Base-by-base conservation (phyloP, 805 yeast genomes). In the Hanseniaspora singularis region DNA sequence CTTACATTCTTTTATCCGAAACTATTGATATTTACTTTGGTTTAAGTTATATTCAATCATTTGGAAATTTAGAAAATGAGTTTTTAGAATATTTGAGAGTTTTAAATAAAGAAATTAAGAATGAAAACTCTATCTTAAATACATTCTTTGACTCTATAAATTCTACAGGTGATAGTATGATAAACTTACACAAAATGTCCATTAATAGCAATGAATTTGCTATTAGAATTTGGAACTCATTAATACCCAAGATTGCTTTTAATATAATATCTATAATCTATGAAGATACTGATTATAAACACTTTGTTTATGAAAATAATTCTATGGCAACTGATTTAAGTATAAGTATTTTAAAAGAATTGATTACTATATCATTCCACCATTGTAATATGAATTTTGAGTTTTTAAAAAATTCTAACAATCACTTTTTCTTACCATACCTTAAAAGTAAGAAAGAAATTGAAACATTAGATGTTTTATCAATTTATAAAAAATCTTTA, bases 221-320 rank as follows among this genome's bases (percentile, higher is more conserved):
- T 4, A 33, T 54, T 6, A 54, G 50, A 49, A 40, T 60, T 9
- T 62, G 65, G 65, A 56, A 56, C 37, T 39, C 47, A 22, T 47
- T 60, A 18, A 58, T 60, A 14, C 63, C 63, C 15, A 58, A 56
- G 38, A 54, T 62, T 9, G 57, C 62, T 1, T 52, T 62, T 22
- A 58, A 62, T 40, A 53, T 60, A n/a, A 50, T 62, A 9, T 56
- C 62, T 3, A 58, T 62, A 11, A 58, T 61, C 9, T 60, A 56
- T 48, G 64, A 60, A 46, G 57, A 59, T 48, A 55, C 57, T 37
- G 60, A 60, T 12, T 58, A 57, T 34, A 56, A 57, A 11, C 50
- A 48, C 26, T 55, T 62, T 3, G 16, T 18, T n/a, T 30, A 31
- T 15, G 32, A 31, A 15, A 36, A 47, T 14, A 20, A 40, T 2